A percentile compares a stretch with the other conserved stretches of the same genome.
Conservation (phyloP, 1,284 basidiomycete genomes). For the Lentinus polychrous region DNA sequence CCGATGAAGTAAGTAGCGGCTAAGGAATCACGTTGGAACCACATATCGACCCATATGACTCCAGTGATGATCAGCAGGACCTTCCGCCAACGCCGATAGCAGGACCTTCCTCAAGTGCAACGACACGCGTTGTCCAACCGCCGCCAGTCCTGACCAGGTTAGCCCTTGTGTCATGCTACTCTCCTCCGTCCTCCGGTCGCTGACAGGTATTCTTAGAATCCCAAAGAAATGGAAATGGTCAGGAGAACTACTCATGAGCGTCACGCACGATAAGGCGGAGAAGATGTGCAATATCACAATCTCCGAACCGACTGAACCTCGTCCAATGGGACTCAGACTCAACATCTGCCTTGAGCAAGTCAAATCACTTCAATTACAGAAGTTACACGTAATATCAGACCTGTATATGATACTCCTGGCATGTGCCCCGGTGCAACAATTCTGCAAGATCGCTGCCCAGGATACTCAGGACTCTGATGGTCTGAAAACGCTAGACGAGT, state of each 20-base stretch:
- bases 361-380: slow-evolving; percentile 37
- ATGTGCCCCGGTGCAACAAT: slow-evolving; percentile 43
- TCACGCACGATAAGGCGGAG: slow-evolving; percentile 26
- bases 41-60: not conserved
- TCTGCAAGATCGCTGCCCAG: slow-evolving; percentile 37
- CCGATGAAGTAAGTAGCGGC: slow-evolving; percentile 7
- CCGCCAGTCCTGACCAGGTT: not conserved
- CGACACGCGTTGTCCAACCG: not conserved
- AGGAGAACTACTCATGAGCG: slow-evolving; percentile 27
- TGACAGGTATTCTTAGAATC: slow-evolving; percentile 4
- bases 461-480: slow-evolving; percentile 32
- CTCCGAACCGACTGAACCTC: slow-evolving; percentile 34
- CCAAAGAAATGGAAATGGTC: slow-evolving; percentile 31
- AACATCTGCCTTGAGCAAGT: slow-evolving; percentile 33
- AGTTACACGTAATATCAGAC: slow-evolving; percentile 40
- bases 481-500: slow-evolving; percentile 35
- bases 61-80: not conserved
- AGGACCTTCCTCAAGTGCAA: not conserved
- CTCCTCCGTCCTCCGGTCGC: not conserved
- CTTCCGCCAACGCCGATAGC: not conserved
- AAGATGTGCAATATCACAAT: slow-evolving; percentile 43
- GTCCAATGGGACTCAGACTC: slow-evolving; percentile 39
- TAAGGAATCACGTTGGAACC: not conserved
- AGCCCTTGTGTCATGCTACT: not conserved
- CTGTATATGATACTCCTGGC: slow-evolving; percentile 39